Conservation (phyloP, 352 stramenopile genomes). For the Detonula confervacea region DNA sequence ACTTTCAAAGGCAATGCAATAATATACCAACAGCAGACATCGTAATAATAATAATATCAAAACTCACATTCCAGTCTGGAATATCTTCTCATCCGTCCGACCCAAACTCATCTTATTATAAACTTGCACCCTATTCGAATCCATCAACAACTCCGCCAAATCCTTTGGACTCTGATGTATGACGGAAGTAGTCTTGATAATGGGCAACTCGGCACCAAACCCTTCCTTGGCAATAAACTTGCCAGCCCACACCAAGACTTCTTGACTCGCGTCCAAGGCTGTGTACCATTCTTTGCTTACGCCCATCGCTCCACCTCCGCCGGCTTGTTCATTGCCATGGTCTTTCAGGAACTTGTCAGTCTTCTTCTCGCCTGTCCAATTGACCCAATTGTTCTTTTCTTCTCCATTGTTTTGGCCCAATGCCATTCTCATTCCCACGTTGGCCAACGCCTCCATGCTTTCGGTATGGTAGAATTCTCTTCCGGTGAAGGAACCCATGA, state of each 20-base stretch:
- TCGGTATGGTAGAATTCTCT: slow-evolving; percentile 68
- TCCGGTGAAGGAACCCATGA: slow-evolving; percentile 59
- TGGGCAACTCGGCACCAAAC: slow-evolving; percentile 68
- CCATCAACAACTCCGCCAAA: slow-evolving; percentile 74
- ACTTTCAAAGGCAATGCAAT: neutral
- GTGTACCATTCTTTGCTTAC: slow-evolving; percentile 24
- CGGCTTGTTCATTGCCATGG: too few relatives aligned
- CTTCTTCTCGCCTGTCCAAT: slow-evolving; percentile 62
- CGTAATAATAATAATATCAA: slow-evolving; percentile 11
- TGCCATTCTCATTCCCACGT: slow-evolving; percentile 60
- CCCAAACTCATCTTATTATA: slow-evolving; percentile 84
- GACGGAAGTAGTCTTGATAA: slow-evolving; percentile 75
- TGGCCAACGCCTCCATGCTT: slow-evolving; percentile 53
- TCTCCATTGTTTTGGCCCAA: too few relatives aligned
- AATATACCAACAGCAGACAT: neutral
- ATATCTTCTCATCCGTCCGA: slow-evolving; percentile 58
- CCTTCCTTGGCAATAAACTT: slow-evolving; percentile 55
- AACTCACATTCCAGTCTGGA: slow-evolving; percentile 49
- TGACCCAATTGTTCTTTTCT: slow-evolving; percentile 49
- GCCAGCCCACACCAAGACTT: slow-evolving; percentile 75
- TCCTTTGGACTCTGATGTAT: slow-evolving; percentile 66
- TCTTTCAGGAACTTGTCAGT: slow-evolving; percentile 45
- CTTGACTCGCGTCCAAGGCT: slow-evolving; percentile 40
- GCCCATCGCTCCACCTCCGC: neutral
- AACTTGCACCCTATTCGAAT: slow-evolving; percentile 68